phyloP scores from a whole-genome alignment of 768 basidiomycete genomes.

The Pulveroboletus sp. region DNA sequence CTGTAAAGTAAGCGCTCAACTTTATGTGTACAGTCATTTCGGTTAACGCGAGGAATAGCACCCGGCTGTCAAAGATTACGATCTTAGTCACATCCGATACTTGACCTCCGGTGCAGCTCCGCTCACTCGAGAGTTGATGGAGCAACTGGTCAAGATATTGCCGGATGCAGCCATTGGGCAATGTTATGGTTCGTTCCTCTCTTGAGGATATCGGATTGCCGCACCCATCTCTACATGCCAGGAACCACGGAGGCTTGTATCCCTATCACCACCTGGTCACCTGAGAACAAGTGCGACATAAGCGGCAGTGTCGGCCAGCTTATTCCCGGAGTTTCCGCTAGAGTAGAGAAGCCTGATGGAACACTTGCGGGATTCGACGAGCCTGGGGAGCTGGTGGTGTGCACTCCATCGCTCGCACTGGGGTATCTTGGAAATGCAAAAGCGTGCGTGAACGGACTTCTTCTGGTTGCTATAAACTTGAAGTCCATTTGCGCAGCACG shows the following conservation, averaged over 20 bases:
- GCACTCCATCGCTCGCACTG: constrained; percentile 55
- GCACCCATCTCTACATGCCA: constrained; percentile 13
- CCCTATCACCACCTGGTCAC: constrained; percentile 45
- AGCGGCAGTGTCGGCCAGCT: constrained; percentile 56
- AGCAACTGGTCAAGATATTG: constrained; percentile 40
- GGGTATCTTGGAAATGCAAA: constrained; percentile 53
- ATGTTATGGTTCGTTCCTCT: constrained; percentile 45
- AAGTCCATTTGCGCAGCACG: constrained; percentile 38
- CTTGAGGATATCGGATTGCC: neutral
- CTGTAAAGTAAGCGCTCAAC: constrained; percentile 39
- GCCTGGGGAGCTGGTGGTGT: constrained; percentile 57
- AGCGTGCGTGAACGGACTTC: constrained; percentile 43
- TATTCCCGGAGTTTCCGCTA: constrained; percentile 51
- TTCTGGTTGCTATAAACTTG: neutral
- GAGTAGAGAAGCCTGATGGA: constrained; percentile 56
- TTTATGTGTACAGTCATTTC: neutral
- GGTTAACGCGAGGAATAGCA: constrained; percentile 24
- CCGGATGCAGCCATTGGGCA: constrained; percentile 55
- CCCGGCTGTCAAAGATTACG: constrained; percentile 37
- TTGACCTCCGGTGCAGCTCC: constrained; percentile 53
- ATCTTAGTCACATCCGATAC: constrained; percentile 36
- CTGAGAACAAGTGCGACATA: constrained; percentile 40
- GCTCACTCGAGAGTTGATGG: constrained; percentile 46
- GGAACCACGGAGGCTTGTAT: constrained; percentile 53
- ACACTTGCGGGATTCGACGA: constrained; percentile 52